Conservation (phyloP, 2,329 filamentous ascomycete genomes). For the Cercospora berteroae region DNA sequence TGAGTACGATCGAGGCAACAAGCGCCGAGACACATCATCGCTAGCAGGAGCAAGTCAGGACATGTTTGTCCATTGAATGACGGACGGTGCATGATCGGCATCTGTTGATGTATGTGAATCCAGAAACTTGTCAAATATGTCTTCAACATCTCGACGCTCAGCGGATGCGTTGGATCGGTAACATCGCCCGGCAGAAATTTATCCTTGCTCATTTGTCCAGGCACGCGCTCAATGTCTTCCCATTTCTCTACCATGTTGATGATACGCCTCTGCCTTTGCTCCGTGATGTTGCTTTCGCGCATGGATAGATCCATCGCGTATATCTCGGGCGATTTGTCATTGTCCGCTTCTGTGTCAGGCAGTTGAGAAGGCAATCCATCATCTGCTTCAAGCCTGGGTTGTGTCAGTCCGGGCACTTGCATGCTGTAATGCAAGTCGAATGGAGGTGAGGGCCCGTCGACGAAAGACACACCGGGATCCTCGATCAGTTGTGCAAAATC, state of each 20-base stretch:
- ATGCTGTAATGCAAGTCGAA: conserved; percentile 25
- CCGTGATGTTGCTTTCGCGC: conserved; percentile 77
- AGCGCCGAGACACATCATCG: conserved; percentile 90
- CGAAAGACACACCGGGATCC: neutral
- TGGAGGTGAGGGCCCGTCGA: conserved; percentile 28
- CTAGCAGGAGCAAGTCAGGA: conserved; percentile 77
- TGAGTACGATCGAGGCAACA: conserved; percentile 83
- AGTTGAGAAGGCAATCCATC: conserved; percentile 11
- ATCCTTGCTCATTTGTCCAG: conserved; percentile 71
- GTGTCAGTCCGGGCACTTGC: conserved; percentile 21
- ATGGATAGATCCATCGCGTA: conserved; percentile 67
- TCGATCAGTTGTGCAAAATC: conserved; percentile 29
- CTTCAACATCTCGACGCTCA: conserved; percentile 94
- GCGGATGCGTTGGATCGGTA: conserved; percentile 57
- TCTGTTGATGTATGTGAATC: conserved; percentile 89
- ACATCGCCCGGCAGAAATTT: conserved; percentile 76
- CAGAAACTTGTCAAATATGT: conserved; percentile 91
- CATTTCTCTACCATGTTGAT: conserved; percentile 78
- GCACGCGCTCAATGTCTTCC: conserved; percentile 73
- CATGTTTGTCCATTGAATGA: conserved; percentile 88
- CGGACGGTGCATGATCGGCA: conserved; percentile 91
- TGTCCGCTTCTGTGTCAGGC: conserved; percentile 1
- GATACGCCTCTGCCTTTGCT: conserved; percentile 75
- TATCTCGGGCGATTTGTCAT: conserved; percentile 14
- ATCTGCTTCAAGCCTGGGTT: conserved; percentile 31